Conservation (phyloP, 352 stramenopile species). For the Globisporangium spiculum region DNA sequence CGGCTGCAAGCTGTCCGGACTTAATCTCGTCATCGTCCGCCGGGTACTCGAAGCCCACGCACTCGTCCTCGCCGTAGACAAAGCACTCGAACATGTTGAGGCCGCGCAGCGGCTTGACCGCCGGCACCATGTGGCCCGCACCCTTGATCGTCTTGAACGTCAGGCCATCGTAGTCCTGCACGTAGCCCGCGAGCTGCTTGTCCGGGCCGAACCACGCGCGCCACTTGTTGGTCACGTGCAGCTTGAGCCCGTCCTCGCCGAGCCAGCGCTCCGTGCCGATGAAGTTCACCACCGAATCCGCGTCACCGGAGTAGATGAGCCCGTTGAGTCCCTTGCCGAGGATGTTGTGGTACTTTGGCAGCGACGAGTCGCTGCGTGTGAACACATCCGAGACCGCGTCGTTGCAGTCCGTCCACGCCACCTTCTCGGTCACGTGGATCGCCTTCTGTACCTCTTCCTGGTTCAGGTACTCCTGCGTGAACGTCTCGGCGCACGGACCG, state of each 20-base stretch:
- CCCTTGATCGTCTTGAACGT: conserved; percentile 92
- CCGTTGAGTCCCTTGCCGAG: conserved; percentile 42
- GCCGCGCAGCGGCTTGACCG: conserved; percentile 66
- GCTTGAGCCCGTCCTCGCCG: conserved; percentile 63
- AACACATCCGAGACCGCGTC: conserved; percentile 53
- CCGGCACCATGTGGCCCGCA: conserved; percentile 89
- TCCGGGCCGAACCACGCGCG: conserved; percentile 71
- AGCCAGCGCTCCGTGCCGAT: conserved; percentile 89
- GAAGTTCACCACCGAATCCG: conserved; percentile 82
- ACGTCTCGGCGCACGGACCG: conserved; percentile 59
- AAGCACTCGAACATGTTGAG: conserved; percentile 85
- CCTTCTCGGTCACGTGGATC: conserved; percentile 47
- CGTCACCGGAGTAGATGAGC: conserved; percentile 77
- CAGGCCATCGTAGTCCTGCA: conserved; percentile 82
- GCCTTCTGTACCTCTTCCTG: conserved; percentile 51
- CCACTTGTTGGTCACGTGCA: conserved; percentile 63
- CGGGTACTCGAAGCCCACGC: conserved; percentile 60
- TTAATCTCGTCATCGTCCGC: conserved; percentile 64
- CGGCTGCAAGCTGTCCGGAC: conserved; percentile 22
- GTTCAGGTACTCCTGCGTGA: conserved; percentile 69
- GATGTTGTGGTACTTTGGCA: conserved; percentile 73
- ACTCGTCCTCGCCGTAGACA: conserved; percentile 57
- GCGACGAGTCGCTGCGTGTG: conserved; percentile 49
- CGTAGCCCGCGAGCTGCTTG: conserved; percentile 84
- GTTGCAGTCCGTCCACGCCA: conserved; percentile 68